phyloP scores from a whole-genome alignment of 768 basidiomycete genomes.

The Lenzites betulinus region DNA sequence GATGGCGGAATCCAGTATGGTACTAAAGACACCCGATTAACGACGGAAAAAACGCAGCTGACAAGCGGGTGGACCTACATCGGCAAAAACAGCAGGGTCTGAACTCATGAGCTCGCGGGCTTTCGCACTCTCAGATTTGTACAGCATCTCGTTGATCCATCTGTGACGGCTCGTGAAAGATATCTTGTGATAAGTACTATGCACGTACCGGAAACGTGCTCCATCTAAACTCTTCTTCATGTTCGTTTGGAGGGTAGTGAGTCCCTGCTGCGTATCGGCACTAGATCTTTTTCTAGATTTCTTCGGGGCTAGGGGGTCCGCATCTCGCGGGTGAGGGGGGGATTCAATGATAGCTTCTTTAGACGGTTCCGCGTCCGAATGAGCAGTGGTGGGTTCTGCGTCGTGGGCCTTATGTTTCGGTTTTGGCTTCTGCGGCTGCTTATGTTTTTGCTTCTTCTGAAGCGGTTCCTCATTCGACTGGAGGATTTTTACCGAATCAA shows the following conservation, averaged over 20 bases:
- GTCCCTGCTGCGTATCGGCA: slow-evolving; percentile 26
- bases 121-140: slow-evolving; percentile 78
- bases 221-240: slow-evolving; percentile 84
- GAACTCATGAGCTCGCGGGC: slow-evolving; percentile 83
- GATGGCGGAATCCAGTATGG: slow-evolving; percentile 87
- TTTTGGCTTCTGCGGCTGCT: slow-evolving; percentile 8
- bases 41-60: too few species aligned
- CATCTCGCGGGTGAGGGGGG: too few species aligned
- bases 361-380: not conserved
- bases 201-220: slow-evolving; percentile 78
- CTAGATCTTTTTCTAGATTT: not conserved
- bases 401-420: slow-evolving; percentile 4
- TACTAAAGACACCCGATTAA: slow-evolving; percentile 54
- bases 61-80: slow-evolving; percentile 49
- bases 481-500: not conserved
- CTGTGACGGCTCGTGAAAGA: slow-evolving; percentile 39
- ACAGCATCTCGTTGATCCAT: slow-evolving; percentile 90
- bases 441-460: not conserved
- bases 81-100: slow-evolving; percentile 78
- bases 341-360: not conserved
- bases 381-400: slow-evolving; percentile 1
- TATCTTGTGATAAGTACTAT: not conserved
- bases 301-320: not conserved
- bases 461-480: not conserved
- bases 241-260: slow-evolving; percentile 73